Base-by-base conservation (phyloP, 2,329 filamentous ascomycete genomes). In the Xylaria arbuscula region DNA sequence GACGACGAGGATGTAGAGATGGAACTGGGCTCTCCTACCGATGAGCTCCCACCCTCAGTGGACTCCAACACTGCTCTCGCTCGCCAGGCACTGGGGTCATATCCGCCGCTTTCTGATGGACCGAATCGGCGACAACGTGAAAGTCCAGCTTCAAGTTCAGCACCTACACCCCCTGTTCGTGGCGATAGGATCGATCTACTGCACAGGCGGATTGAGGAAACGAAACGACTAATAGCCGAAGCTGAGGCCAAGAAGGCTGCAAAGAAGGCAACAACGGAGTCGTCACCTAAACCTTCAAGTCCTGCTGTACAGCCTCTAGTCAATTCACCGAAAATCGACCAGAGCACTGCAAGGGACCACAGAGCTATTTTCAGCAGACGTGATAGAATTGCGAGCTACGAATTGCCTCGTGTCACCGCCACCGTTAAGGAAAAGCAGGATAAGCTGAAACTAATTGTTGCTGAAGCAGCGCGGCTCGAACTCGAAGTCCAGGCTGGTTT, bases 1-100 rank as follows among this genome's bases (percentile, higher is more conserved):
- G 94, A 97, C 34, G 87, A 84, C 58, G 88, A 89, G 64, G 88
- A 90, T 71, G 85, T 89, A 55, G 89, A 89, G 65, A 92, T 91
- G 88, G 90, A 92, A 40, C 84, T 91, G 28, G 88, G 88, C 32
- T 88, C 86, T 55, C 84, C 83, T 10, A 81, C 80, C 34, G 83
- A 85, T 24, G 81, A 81, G 62, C 48, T 28, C 76, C 79, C 17
- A 75, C 79, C 64, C 38, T 56, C 38, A 2, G 73, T 78, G 5
- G 79, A 80, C 24, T 76, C 76, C 11, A 75, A 67, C 19, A 75
- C 72, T 5, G 76, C 75, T 15, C 28, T 66, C 47, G 3, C 51
- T 60, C 68, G 62, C 28, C 64, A 58, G 38, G n/a, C 81, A 0
- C 78, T 86, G 19, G 81, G 83, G 7, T 82, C 85, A 62, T 81